Conservation (phyloP, 2,329 filamentous ascomycete genomes). For the Hirsutella thompsonii region DNA sequence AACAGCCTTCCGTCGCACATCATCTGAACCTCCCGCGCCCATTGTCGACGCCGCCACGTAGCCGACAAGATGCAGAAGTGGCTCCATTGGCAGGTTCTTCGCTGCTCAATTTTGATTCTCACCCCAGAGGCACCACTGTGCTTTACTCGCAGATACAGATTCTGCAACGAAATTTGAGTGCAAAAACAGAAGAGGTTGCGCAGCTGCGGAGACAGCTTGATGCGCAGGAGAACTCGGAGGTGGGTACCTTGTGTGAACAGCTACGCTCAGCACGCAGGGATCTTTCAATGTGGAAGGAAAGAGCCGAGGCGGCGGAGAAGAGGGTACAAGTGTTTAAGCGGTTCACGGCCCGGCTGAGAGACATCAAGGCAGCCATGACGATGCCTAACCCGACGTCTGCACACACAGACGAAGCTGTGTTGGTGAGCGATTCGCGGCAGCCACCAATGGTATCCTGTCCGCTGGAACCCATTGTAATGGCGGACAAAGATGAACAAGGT, state of each 20-base stretch:
- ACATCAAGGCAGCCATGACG: constrained; percentile 12
- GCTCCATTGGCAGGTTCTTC: no score
- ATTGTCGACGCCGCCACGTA: constrained; percentile 11
- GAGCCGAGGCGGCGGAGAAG: constrained; percentile 43
- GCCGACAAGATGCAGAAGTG: background rate
- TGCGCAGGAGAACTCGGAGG: constrained; percentile 26
- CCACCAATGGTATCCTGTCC: no score
- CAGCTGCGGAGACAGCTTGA: constrained; percentile 33
- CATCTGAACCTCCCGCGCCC: constrained; percentile 22
- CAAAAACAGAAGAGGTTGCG: constrained; percentile 29
- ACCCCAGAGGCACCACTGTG: constrained; percentile 15
- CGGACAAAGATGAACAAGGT: no score
- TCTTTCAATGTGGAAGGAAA: constrained; percentile 33
- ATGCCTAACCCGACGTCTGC: background rate
- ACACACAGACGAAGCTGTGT: background rate
- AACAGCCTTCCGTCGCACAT: constrained; percentile 25
- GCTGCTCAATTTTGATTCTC: background rate
- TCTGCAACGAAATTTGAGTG: constrained; percentile 33
- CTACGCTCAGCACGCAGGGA: constrained; percentile 24
- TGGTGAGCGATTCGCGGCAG: background rate
- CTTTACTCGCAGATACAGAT: constrained; percentile 35
- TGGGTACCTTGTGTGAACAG: constrained; percentile 34
- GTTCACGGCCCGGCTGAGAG: constrained; percentile 22
- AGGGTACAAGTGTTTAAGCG: constrained; percentile 34
- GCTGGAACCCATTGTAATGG: no score